A percentile compares a stretch with the other conserved stretches of the same genome.
phyloP scores from a whole-genome alignment of 768 basidiomycete species.

The Lentinus brumalis region DNA sequence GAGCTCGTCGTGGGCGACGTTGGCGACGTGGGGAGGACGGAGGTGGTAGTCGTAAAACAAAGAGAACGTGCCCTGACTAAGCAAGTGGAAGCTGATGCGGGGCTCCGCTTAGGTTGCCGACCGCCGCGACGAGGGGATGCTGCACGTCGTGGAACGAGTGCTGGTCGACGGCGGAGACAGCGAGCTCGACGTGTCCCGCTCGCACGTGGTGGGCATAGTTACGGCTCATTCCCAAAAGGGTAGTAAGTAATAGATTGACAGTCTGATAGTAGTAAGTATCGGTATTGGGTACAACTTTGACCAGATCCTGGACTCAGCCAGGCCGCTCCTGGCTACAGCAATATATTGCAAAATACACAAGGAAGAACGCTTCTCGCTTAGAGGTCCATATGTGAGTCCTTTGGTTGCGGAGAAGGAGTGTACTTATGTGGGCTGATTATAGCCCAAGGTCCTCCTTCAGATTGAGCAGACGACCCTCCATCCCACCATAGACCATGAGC shows the following conservation, averaged over 20 bases:
- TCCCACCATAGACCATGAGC: constrained; percentile 73
- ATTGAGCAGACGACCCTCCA: constrained; percentile 70
- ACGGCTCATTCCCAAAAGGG: constrained; percentile 9
- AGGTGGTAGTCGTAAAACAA: constrained; percentile 10
- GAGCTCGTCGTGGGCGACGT: constrained; percentile 5
- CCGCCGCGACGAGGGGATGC: neutral
- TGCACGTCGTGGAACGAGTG: constrained; percentile 14
- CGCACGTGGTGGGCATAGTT: constrained; percentile 20
- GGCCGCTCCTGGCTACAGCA: no score
- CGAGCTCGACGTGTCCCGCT: neutral
- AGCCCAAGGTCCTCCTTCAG: constrained; percentile 36
- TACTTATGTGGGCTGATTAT: neutral
- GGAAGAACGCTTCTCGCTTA: no score
- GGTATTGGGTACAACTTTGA: no score
- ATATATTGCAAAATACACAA: no score
- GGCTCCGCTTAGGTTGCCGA: neutral
- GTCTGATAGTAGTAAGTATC: no score
- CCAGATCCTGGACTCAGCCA: neutral
- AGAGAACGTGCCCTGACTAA: constrained; percentile 19
- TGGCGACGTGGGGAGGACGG: neutral
- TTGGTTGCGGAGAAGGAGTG: no score
- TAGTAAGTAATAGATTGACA: neutral
- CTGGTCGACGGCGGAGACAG: constrained; percentile 10
- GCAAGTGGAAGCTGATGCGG: constrained; percentile 8
- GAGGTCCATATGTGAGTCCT: no score